Base-by-base conservation (phyloP, 768 basidiomycete genomes). In the Boletus insuetus region DNA sequence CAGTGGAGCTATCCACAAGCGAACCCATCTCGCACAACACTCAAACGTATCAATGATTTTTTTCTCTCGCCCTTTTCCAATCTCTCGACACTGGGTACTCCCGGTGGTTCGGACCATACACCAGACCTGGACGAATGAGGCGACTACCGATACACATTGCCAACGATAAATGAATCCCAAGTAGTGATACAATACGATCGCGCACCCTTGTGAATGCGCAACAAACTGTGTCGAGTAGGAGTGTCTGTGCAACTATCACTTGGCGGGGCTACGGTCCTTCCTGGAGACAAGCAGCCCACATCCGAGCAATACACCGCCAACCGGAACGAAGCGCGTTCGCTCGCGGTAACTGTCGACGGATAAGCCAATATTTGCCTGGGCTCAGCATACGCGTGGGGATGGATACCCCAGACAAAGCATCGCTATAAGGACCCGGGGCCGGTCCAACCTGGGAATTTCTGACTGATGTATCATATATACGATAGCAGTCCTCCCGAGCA, bases 1-100 rank as follows among this genome's bases (percentile, higher is more conserved):
- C 87, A 98, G 66, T 93, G 90, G 91, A 86, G 83, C 59, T 74
- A 80, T 49, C 88, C 90, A 6, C 74, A 77, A 51, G 88, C 86
- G 4, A 98, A 97, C 66, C 95, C 96, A 0, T 85, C 90, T 11
- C 81, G 94, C 41, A 78, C 83, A 16, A 91, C 89, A 10, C 76
- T 98, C 55, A 91, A 91, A 69, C 74, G 85, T 14, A 81, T 91
- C 43, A 92, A 94, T 64, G 84, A 87, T 59, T 89, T 79, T 59
- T 69, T 91, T 7, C 78, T 94, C 61, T 80, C 83, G 3, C 66
- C 69, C 2, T 48, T 55, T 17, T 37, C 44, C 29, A 4, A 41
- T 13, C 40, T 41, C 13, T 38, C 35, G 24, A 29, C 4, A 24
- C 6, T 35, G n/a, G n/a, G n/a, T n/a, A n/a, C n/a, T n/a, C n/a